These are phyloP conservation scores for Marasmius sp. DNA, from an alignment of 1,284 basidiomycete genomes.

Conservation along the genomic window DNA sequence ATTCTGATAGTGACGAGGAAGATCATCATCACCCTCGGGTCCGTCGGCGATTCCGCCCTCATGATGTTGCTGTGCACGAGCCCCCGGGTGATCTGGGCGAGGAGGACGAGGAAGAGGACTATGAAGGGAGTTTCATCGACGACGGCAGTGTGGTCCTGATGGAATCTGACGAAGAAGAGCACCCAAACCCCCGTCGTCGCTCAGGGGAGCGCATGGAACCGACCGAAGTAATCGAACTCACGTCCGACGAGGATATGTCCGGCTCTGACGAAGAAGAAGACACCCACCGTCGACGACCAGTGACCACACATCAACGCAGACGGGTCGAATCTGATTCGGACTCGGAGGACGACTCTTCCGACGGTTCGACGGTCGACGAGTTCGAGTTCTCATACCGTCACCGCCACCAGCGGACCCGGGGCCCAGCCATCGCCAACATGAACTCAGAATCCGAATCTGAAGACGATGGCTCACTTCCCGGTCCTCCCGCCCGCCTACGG, in stretches of 20 bases:
- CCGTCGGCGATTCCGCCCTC: not conserved
- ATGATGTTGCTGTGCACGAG: not conserved
- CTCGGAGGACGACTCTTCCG: too few species aligned
- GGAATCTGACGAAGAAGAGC: not conserved
- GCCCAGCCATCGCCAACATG: too few species aligned
- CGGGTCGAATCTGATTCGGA: too few species aligned
- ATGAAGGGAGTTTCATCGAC: not conserved
- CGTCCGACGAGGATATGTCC: too few species aligned
- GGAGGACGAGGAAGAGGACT: not conserved
- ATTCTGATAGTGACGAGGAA: not conserved
- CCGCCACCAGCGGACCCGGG: too few species aligned
- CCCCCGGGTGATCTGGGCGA: not conserved
- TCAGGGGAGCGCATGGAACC: not conserved
- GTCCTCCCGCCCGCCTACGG: not conserved
- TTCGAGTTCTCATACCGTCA: too few species aligned
- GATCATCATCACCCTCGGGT: not conserved
- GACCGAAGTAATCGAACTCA: not conserved
- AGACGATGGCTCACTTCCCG: constrained; percentile 6
- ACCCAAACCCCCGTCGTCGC: not conserved
- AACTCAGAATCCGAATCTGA: not conserved
- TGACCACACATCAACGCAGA: too few species aligned
- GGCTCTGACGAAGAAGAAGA: too few species aligned
- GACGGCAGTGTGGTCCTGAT: not conserved
- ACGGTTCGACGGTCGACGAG: too few species aligned
- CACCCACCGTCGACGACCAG: too few species aligned